These are phyloP conservation scores for Stachybotrys chartarum DNA, from an alignment of 2,329 filamentous ascomycete genomes.

Conservation along the genomic window DNA sequence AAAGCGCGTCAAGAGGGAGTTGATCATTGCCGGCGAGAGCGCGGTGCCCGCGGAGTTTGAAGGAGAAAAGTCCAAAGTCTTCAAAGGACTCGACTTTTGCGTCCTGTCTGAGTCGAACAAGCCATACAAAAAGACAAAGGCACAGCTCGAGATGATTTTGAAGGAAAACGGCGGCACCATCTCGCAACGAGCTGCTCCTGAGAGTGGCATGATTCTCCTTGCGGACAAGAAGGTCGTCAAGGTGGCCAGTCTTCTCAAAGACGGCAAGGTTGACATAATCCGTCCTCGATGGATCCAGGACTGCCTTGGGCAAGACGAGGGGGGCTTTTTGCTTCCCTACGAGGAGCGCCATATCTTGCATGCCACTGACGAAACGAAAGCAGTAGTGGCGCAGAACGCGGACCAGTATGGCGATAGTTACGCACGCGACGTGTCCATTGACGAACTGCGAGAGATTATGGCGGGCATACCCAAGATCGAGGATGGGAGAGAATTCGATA, in stretches of 20 bases:
- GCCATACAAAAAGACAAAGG: conserved; percentile 68
- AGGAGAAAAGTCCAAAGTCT: conserved; percentile 56
- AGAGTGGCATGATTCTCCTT: conserved; percentile 60
- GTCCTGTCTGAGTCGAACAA: conserved; percentile 69
- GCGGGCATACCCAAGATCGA: conserved; percentile 43
- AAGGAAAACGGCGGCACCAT: conserved; percentile 78
- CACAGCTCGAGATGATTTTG: conserved; percentile 71
- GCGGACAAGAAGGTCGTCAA: conserved; percentile 77
- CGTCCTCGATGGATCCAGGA: conserved; percentile 78
- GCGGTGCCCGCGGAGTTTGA: conserved; percentile 34
- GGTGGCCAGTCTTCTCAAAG: conserved; percentile 75
- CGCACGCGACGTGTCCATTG: conserved; percentile 56
- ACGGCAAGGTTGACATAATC: conserved; percentile 63
- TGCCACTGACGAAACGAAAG: conserved; percentile 48
- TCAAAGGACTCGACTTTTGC: conserved; percentile 72
- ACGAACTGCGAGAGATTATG: conserved; percentile 53
- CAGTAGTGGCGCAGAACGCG: conserved; percentile 51
- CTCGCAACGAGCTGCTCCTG: conserved; percentile 63
- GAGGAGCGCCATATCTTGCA: conserved; percentile 65
- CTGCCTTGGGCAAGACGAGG: conserved; percentile 56
- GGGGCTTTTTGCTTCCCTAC: conserved; percentile 56
- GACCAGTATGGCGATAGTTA: conserved; percentile 83
- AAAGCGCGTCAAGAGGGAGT: conserved; percentile 61
- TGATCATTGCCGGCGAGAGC: conserved; percentile 65
- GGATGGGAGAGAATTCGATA: conserved; percentile 32